These are phyloP conservation scores for Coprinellus micaceus DNA, from an alignment of 768 basidiomycete genomes.

Conservation along the genomic window DNA sequence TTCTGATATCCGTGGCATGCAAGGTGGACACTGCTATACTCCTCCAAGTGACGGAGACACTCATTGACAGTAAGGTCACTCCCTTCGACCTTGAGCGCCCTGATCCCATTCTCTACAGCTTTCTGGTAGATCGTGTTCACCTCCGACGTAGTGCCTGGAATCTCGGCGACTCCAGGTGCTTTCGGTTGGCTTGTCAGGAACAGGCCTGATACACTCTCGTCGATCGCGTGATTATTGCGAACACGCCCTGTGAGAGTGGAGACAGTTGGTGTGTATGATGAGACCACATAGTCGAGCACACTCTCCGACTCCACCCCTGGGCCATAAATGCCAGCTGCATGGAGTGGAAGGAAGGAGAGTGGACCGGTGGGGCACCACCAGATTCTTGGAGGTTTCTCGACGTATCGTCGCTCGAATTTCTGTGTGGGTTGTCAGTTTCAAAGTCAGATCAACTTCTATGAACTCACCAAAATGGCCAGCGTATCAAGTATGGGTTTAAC, in stretches of 20 bases:
- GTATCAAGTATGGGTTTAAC: neutral
- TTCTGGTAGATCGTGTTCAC: neutral
- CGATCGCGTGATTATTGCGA: neutral
- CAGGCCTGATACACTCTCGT: neutral
- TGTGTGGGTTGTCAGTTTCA: no score
- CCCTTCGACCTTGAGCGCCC: neutral
- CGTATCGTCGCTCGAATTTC: neutral
- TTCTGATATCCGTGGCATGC: constrained; percentile 32
- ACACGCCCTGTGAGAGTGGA: constrained; percentile 8
- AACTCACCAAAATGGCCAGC: constrained; percentile 6
- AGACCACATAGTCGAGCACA: constrained; percentile 15
- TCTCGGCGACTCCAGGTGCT: neutral
- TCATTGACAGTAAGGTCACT: neutral
- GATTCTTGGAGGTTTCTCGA: neutral
- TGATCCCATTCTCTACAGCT: neutral
- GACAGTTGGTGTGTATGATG: constrained; percentile 20
- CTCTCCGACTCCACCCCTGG: neutral
- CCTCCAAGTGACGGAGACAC: constrained; percentile 11
- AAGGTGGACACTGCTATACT: constrained; percentile 24
- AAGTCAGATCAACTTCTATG: neutral
- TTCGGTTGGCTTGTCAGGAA: constrained; percentile 15
- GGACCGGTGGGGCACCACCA: constrained; percentile 13
- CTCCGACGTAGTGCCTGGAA: constrained; percentile 14
- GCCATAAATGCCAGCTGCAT: constrained; percentile 12
- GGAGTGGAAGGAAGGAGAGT: constrained; percentile 9